Evolutionary conservation across 2,329 filamentous ascomycete genomes (phyloP).

Genomic region (Acrocalymma vagum): DNA sequence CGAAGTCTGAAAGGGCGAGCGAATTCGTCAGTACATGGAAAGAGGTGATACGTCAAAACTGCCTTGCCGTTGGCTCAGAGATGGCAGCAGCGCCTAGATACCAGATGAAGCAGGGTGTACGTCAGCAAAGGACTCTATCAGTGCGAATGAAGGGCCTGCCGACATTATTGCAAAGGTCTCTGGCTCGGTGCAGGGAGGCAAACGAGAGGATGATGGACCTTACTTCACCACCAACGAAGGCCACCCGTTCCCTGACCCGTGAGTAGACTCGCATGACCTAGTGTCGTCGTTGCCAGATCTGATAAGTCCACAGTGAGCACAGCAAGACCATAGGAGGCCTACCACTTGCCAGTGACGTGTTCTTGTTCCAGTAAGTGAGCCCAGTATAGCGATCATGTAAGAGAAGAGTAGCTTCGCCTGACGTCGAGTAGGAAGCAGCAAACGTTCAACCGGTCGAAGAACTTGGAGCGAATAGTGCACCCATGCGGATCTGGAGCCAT

Average conservation of each 20-base stretch:
- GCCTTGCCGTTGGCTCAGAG: too few species aligned
- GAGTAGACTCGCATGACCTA: constrained; percentile 10
- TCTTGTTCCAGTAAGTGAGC: constrained; percentile 57
- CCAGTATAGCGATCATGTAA: constrained; percentile 12
- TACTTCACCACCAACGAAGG: constrained; percentile 67
- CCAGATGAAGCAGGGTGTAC: too few species aligned
- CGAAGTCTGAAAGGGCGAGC: too few species aligned
- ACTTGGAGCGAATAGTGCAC: constrained; percentile 55
- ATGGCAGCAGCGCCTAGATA: too few species aligned
- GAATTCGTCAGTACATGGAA: too few species aligned
- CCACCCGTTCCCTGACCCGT: constrained; percentile 60
- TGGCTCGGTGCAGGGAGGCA: constrained; percentile 55
- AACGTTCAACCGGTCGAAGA: constrained; percentile 65
- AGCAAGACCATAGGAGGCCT: constrained; percentile 64
- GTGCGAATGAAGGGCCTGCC: constrained; percentile 61
- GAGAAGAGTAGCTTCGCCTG: neutral
- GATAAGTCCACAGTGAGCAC: constrained; percentile 41
- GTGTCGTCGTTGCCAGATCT: neutral
- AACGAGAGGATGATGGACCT: constrained; percentile 57
- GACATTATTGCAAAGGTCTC: constrained; percentile 62
- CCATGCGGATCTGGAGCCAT: constrained; percentile 55
- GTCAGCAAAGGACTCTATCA: too few species aligned
- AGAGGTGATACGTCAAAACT: too few species aligned
- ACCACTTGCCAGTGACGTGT: constrained; percentile 59
- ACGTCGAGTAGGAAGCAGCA: constrained; percentile 54